phyloP scores from a whole-genome alignment of 75 land plant species.

The Pinus taeda region DNA sequence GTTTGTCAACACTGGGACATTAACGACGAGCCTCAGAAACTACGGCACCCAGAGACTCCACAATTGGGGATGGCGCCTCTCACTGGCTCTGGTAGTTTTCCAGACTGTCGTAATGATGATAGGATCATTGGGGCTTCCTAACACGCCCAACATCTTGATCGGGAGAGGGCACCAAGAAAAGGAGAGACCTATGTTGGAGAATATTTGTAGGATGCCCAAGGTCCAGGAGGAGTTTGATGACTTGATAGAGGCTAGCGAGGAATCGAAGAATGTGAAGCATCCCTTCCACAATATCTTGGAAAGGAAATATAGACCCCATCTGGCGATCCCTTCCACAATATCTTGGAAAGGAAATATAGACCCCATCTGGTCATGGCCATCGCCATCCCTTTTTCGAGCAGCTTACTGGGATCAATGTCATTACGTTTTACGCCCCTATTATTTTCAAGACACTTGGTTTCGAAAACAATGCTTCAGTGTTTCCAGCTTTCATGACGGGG shows the following conservation, averaged over 20 bases:
- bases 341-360: conserved; percentile 41
- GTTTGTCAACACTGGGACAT: conserved; percentile 34
- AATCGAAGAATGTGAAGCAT: conserved; percentile 40
- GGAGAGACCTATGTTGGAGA: conserved; percentile 36
- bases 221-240: conserved; percentile 60
- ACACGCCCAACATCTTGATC: conserved; percentile 81
- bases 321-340: conserved; percentile 63
- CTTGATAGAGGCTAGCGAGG: conserved; percentile 60
- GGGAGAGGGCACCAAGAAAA: conserved; percentile 45
- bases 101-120: conserved; percentile 64
- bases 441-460: conserved; percentile 34
- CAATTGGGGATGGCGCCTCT: conserved; percentile 31
- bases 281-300: conserved; percentile 59
- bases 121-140: conserved; percentile 26
- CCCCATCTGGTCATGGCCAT: conserved; percentile 64
- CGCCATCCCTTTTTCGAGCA: conserved; percentile 46
- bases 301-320: conserved; percentile 53
- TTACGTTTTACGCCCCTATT: conserved; percentile 23
- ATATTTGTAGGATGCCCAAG: conserved; percentile 53
- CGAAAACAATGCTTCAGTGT: conserved; percentile 21
- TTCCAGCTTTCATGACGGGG: conserved; percentile 30
- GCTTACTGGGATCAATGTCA: conserved; percentile 22
- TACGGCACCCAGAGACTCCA: conserved; percentile 18
- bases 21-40: conserved; percentile 40
- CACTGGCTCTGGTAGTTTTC: conserved; percentile 37